Conservation (phyloP, 202 grass and related monocot genomes). For the Eragrostis tef region DNA sequence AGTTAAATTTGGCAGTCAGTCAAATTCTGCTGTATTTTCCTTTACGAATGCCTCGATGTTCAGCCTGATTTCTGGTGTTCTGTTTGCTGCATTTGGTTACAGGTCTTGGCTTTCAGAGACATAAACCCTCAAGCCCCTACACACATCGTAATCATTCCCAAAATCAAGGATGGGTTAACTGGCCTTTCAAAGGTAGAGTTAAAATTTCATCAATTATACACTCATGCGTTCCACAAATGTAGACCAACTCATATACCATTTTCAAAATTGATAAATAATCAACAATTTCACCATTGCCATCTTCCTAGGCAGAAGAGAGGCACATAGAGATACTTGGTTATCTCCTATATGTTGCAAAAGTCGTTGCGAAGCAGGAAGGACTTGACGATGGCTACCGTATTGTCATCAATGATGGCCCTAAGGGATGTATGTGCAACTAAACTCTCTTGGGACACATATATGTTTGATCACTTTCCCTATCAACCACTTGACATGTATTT, state of each 20-base stretch:
- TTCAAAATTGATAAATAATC: background rate
- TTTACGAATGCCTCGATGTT: background rate
- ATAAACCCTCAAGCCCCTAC: conserved; percentile 82
- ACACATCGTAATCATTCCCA: conserved; percentile 86
- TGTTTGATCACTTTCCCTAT: background rate
- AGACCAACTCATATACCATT: background rate
- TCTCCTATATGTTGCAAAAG: conserved; percentile 80
- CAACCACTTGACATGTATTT: background rate
- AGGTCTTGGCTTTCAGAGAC: conserved; percentile 94
- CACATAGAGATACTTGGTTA: conserved; percentile 81
- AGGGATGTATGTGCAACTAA: conserved; percentile 62
- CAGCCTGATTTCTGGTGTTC: background rate
- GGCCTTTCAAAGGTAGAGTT: conserved; percentile 77
- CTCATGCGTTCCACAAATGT: background rate
- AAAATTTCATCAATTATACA: background rate
- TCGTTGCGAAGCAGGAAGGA: conserved; percentile 92
- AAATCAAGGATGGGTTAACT: conserved; percentile 84
- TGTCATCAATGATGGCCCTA: conserved; percentile 93
- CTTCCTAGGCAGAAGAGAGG: conserved; percentile 78
- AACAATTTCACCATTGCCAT: background rate
- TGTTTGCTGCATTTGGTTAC: background rate
- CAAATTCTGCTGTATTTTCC: background rate
- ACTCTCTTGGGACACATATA: conserved; percentile 12
- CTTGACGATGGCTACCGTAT: conserved; percentile 84
- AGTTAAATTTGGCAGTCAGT: background rate